Conservation (phyloP, 345 rosid species). For the Acer campestre region DNA sequence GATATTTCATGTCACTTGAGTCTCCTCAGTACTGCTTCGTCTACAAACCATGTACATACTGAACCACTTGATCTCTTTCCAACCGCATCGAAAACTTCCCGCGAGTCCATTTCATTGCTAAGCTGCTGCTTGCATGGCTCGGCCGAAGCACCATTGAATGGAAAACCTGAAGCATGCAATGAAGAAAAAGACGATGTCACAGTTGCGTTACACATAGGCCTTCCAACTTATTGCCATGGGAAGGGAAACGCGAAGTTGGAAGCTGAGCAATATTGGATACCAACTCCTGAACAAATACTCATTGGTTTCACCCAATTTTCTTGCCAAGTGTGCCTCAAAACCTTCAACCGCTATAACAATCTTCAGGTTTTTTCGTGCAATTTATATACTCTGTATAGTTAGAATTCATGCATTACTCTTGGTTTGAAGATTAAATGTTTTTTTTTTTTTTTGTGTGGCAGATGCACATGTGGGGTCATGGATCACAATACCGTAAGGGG, state of each 20-base stretch:
- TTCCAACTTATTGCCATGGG: constrained; percentile 44
- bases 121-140: constrained; percentile 32
- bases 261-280: constrained; percentile 71
- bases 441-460: constrained; percentile 9
- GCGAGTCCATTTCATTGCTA: constrained; percentile 31
- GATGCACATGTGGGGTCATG: constrained; percentile 99
- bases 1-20: constrained; percentile 27
- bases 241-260: constrained; percentile 25
- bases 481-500: constrained; percentile 80
- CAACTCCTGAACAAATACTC: constrained; percentile 75
- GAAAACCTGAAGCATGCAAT: constrained; percentile 30
- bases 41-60: constrained; percentile 25
- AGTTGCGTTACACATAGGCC: constrained; percentile 75
- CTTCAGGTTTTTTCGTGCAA: constrained; percentile 61
- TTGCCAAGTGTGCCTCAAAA: constrained; percentile 84
- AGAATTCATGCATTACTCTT: not conserved
- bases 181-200: constrained; percentile 47
- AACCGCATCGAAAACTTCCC: constrained; percentile 18
- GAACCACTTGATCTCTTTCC: constrained; percentile 60
- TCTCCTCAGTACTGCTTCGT: constrained; percentile 29
- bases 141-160: constrained; percentile 6
- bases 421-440: not conserved
- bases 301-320: constrained; percentile 79
- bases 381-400: not conserved
- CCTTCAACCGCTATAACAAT: constrained; percentile 95